Conservation (phyloP, 805 yeast species). For the Candida xiaguanensis region DNA sequence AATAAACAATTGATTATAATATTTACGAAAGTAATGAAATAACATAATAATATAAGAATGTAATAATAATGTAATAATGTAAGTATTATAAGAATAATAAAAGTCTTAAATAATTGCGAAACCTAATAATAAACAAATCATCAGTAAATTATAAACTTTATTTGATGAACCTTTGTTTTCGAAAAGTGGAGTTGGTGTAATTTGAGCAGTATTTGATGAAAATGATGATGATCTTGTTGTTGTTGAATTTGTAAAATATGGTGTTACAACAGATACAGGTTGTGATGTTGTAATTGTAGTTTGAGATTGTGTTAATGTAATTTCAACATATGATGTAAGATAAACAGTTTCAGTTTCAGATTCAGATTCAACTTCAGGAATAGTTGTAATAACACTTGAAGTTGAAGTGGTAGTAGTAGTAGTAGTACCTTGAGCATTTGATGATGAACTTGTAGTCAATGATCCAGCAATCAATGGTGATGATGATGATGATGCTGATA, state of each 20-base stretch:
- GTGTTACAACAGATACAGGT: neutral
- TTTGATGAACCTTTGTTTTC: neutral
- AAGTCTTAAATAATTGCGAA: neutral
- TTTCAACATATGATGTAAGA: slow-evolving; percentile 2
- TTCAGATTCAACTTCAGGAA: neutral
- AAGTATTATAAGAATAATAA: neutral
- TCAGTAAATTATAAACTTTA: neutral
- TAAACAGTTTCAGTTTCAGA: slow-evolving; percentile 1
- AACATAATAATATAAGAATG: too few species aligned
- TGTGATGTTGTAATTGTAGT: slow-evolving; percentile 3
- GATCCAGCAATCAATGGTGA: neutral
- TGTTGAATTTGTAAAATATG: neutral
- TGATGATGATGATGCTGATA: neutral
- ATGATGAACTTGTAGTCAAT: too few species aligned
- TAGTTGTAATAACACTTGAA: slow-evolving; percentile 4
- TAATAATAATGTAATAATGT: neutral
- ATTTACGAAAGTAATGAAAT: too few species aligned
- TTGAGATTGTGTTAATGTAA: slow-evolving; percentile 3
- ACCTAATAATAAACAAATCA: neutral
- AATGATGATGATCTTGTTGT: neutral
- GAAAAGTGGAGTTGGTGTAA: slow-evolving; percentile 3
- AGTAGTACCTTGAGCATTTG: neutral
- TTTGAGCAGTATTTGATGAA: neutral
- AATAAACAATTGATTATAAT: too few species aligned
- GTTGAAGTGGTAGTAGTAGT: neutral